A percentile compares a stretch with the other conserved stretches of the same genome.
phyloP scores from a whole-genome alignment of 257 asterid species.

The Osmanthus fragrans region DNA sequence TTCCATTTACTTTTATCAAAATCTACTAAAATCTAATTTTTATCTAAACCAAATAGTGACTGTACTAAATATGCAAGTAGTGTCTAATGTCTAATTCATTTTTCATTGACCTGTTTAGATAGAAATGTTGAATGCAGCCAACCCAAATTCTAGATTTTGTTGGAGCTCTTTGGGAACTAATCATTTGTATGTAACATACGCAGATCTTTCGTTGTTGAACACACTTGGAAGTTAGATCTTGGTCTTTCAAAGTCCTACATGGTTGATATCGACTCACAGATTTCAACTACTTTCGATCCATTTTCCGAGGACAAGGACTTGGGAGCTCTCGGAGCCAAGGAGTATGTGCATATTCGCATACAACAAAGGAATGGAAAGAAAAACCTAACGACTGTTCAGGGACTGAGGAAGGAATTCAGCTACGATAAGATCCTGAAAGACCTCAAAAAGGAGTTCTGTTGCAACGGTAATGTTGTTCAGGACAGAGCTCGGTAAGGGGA shows the following conservation, averaged over 20 bases:
- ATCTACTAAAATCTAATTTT: too few species aligned
- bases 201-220: background rate
- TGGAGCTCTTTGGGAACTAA: too few species aligned
- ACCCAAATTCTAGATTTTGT: too few species aligned
- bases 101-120: too few species aligned
- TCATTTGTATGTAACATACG: too few species aligned
- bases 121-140: too few species aligned
- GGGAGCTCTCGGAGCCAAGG: constrained; percentile 62
- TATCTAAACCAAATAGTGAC: too few species aligned
- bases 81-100: too few species aligned
- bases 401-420: constrained; percentile 69
- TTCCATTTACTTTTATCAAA: too few species aligned
- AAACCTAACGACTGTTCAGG: constrained; percentile 74
- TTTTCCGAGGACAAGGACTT: constrained; percentile 75
- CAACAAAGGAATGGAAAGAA: constrained; percentile 92
- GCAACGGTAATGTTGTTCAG: constrained; percentile 86
- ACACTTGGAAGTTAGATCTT: background rate
- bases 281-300: constrained; percentile 74
- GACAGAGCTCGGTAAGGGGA: constrained; percentile 81
- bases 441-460: constrained; percentile 77
- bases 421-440: constrained; percentile 75
- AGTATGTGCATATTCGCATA: constrained; percentile 82
- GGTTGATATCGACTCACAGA: constrained; percentile 67
- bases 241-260: constrained; percentile 33
- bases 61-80: too few species aligned